Conservation (phyloP, 1,284 basidiomycete species). For the Heterobasidion parviporum region DNA sequence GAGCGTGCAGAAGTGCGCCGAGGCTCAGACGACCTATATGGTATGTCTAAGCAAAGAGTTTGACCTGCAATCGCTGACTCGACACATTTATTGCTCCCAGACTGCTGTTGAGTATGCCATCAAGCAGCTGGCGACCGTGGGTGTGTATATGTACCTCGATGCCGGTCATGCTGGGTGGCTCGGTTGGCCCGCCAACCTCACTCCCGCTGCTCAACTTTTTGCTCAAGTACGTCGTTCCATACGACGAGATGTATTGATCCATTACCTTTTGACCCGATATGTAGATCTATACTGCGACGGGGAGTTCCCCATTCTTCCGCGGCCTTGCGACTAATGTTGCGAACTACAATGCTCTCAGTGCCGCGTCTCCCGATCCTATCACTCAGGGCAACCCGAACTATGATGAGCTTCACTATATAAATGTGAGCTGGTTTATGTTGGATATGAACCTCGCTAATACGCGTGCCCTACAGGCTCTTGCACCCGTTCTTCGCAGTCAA, state of each 20-base stretch:
- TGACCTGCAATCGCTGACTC: background rate
- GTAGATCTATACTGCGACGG: constrained; percentile 38
- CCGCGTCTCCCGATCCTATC: constrained; percentile 48
- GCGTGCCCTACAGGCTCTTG: constrained; percentile 30
- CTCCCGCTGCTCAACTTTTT: constrained; percentile 50
- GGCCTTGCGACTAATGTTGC: constrained; percentile 60
- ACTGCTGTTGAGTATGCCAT: constrained; percentile 48
- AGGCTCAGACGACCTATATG: constrained; percentile 44
- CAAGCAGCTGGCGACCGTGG: constrained; percentile 43
- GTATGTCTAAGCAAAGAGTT: constrained; percentile 13
- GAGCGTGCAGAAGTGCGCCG: constrained; percentile 45
- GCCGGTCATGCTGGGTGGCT: constrained; percentile 64
- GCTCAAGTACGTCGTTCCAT: constrained; percentile 14
- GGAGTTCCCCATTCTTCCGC: constrained; percentile 44
- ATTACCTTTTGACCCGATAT: too few relatives aligned
- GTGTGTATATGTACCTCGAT: constrained; percentile 54
- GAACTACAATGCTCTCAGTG: constrained; percentile 53
- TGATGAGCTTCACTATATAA: constrained; percentile 55
- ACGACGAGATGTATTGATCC: background rate
- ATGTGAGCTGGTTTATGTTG: constrained; percentile 22
- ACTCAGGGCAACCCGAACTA: constrained; percentile 52
- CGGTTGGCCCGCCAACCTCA: constrained; percentile 57
- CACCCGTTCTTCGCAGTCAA: constrained; percentile 31
- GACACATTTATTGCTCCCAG: constrained; percentile 13
- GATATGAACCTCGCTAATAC: background rate